Evolutionary conservation across 306 rosid genomes (phyloP), one percentile per base, ranked within the genome.

Genomic region (Cotoneaster glaucophyllus): DNA sequence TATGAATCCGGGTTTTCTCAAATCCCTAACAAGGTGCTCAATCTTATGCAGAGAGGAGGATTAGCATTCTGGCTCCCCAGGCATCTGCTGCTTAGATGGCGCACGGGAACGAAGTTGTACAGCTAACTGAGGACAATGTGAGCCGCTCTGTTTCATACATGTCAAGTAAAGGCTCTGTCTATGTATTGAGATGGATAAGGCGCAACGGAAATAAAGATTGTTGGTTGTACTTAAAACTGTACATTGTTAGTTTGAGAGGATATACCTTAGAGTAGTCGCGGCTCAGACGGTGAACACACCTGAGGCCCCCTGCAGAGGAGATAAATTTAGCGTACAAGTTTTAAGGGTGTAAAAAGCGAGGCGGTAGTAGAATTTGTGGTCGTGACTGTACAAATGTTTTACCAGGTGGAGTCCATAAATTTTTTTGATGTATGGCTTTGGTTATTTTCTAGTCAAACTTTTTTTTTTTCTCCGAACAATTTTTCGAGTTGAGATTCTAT

Each of bases 41-140:
- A 44, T 77, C 32, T 74, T 78, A 74, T 78, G 74, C 91, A 87
- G 91, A 87, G 77, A 85, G 81, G 84, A 87, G 91, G 85, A 87
- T 87, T 44, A 80, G 91, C 87, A 75, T 87, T 74, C 77, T 87
- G 87, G 56, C 85, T 76, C 87, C 84, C 1, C 86, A 87, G 4
- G 81, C 85, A 0, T 48, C 48, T 62, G 59, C 71, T 76, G 86
- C 82, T 32, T 87, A 87, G 85, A 62, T 2, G 61, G 78, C 9
- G 56, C 39, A 6, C 32, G 77, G 71, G 78, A 75, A 71, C 13
- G 78, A 80, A 74, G 85, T 82, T 77, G 78, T 80, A 87, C 87
- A 84, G 88, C 91, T 87, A 80, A 84, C 87, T 54, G 82, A 84
- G 86, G 84, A 84, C 81, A 80, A 79, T 79, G 67, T 66, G 80